A percentile compares a stretch with the other conserved stretches of the same genome.
Conservation (phyloP, 2,329 filamentous ascomycete species). For the Metarhizium robertsii region DNA sequence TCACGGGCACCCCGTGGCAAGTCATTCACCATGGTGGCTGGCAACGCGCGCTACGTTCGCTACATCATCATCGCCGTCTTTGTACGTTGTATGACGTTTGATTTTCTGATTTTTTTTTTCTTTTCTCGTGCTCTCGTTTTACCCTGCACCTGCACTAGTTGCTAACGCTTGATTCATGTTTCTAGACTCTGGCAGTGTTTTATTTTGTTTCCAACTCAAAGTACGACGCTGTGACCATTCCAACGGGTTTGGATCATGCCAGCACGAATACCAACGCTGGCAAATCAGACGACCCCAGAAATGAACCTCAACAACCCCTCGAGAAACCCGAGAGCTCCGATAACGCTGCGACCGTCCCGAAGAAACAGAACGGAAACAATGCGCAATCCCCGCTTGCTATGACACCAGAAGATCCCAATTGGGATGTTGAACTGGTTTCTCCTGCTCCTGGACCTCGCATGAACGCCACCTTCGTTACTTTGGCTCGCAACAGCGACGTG, state of each 20-base stretch:
- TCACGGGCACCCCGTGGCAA: background rate
- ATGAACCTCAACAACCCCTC: constrained; percentile 5
- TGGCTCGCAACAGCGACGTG: constrained; percentile 85
- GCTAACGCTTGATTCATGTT: background rate
- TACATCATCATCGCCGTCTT: constrained; percentile 76
- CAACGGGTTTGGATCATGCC: background rate
- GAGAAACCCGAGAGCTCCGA: constrained; percentile 12
- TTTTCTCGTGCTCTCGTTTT: background rate
- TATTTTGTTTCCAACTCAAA: constrained; percentile 66
- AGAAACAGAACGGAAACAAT: constrained; percentile 15
- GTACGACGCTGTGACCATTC: constrained; percentile 30
- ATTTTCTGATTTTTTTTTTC: background rate
- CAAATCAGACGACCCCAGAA: background rate
- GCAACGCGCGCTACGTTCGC: constrained; percentile 65
- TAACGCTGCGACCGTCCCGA: constrained; percentile 15
- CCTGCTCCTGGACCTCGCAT: constrained; percentile 62
- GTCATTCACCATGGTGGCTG: constrained; percentile 47
- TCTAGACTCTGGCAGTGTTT: constrained; percentile 58
- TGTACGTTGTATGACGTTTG: constrained; percentile 43
- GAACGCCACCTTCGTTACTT: constrained; percentile 95
- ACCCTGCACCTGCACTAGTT: background rate
- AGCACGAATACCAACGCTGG: background rate
- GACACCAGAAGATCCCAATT: constrained; percentile 42
- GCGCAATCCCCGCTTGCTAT: constrained; percentile 37
- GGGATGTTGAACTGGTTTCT: constrained; percentile 38